Evolutionary conservation across 2,329 filamentous ascomycete species (phyloP).

Genomic region (Trichoderma asperellum): DNA sequence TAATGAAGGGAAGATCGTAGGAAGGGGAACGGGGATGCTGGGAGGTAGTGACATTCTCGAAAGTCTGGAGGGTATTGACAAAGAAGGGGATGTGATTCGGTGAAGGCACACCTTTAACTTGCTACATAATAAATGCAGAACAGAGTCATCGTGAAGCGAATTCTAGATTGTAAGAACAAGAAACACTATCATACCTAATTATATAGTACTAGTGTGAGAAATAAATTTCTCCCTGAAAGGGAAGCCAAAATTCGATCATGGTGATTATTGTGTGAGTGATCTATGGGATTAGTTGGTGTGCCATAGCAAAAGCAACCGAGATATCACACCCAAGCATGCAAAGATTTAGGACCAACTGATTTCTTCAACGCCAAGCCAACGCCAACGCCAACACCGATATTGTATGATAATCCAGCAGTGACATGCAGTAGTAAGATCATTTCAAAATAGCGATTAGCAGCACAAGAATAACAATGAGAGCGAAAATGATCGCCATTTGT

Average conservation of each 20-base stretch:
- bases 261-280: not conserved
- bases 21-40: conserved; percentile 62
- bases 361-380: conserved; percentile 8
- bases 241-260: not conserved
- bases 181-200: conserved; percentile 20
- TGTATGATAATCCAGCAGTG: not conserved
- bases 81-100: conserved; percentile 72
- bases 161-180: conserved; percentile 23
- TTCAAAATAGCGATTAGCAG: conserved; percentile 83
- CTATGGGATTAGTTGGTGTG: not conserved
- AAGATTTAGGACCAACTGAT: not conserved
- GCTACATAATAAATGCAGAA: not conserved
- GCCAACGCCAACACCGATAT: conserved; percentile 11
- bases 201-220: conserved; percentile 6
- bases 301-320: not conserved
- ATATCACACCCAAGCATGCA: not conserved
- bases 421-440: conserved; percentile 42
- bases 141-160: not conserved
- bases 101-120: conserved; percentile 45
- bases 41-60: conserved; percentile 87
- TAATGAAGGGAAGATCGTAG: conserved; percentile 55
- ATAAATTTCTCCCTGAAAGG: not conserved
- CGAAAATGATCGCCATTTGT: conserved; percentile 81
- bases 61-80: conserved; percentile 76
- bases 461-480: conserved; percentile 79